Conservation (phyloP, 2,329 filamentous ascomycete species). For the Arachnopeziza araneosa region DNA sequence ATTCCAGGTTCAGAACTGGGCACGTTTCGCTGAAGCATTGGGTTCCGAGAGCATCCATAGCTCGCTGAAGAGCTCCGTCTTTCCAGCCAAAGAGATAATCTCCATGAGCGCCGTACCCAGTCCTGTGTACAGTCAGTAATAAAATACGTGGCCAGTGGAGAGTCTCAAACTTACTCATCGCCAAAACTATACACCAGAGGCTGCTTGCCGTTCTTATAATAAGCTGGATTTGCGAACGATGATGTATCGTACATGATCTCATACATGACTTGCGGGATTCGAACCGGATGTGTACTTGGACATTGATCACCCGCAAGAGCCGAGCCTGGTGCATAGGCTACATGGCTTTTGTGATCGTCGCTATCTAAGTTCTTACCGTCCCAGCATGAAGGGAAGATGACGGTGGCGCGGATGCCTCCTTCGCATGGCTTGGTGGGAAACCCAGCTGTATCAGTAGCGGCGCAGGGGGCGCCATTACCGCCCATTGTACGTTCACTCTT, state of each 20-base stretch:
- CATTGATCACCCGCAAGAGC: constrained; percentile 4
- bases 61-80: constrained; percentile 40
- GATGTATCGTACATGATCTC: constrained; percentile 4
- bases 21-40: constrained; percentile 15
- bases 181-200: constrained; percentile 7
- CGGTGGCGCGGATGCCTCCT: constrained; percentile 30
- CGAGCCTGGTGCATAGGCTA: not conserved
- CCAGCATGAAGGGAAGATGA: constrained; percentile 25
- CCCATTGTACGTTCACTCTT: not conserved
- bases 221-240: constrained; percentile 7
- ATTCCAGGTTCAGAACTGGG: constrained; percentile 12
- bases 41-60: constrained; percentile 34
- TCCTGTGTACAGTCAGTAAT: constrained; percentile 20
- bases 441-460: not conserved
- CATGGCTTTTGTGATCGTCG: constrained; percentile 11
- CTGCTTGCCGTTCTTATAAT: not conserved
- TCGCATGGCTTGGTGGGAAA: constrained; percentile 23
- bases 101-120: constrained; percentile 49
- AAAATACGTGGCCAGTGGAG: not conserved
- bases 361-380: constrained; percentile 14
- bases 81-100: constrained; percentile 57
- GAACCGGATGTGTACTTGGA: constrained; percentile 3
- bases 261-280: constrained; percentile 5
- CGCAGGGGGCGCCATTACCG: not conserved
- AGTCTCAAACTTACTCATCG: not conserved